Conservation (phyloP, 306 rosid genomes). For the Vigna unguiculata region DNA sequence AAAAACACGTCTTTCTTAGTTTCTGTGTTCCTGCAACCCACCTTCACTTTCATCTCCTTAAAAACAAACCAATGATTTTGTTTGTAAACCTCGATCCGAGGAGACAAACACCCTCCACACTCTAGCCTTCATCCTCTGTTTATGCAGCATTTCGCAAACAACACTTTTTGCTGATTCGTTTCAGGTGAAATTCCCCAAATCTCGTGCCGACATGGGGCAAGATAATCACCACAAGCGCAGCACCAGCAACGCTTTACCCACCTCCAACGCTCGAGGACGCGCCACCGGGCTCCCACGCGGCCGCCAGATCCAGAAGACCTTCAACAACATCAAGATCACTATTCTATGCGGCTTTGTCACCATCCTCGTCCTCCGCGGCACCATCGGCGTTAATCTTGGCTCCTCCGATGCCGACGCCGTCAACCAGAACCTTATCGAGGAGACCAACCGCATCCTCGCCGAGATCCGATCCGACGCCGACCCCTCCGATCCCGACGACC, state of each 20-base stretch:
- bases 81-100: neutral
- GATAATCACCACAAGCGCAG: conserved; percentile 73
- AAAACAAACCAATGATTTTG: neutral
- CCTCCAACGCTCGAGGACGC: conserved; percentile 48
- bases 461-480: conserved; percentile 96
- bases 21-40: neutral
- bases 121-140: neutral
- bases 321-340: conserved; percentile 92
- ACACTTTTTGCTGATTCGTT: neutral
- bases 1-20: neutral
- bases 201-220: conserved; percentile 57
- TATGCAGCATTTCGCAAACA: neutral
- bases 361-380: conserved; percentile 96
- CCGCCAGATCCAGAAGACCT: conserved; percentile 88
- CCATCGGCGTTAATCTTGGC: conserved; percentile 79
- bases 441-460: conserved; percentile 86
- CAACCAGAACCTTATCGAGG: conserved; percentile 72
- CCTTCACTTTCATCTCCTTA: neutral
- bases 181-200: neutral
- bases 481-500: conserved; percentile 65
- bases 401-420: conserved; percentile 76
- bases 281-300: conserved; percentile 60
- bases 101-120: neutral
- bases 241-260: conserved; percentile 46
- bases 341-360: conserved; percentile 95